phyloP scores from a whole-genome alignment of 2,329 filamentous ascomycete species.

The Leptodontidium sp. region DNA sequence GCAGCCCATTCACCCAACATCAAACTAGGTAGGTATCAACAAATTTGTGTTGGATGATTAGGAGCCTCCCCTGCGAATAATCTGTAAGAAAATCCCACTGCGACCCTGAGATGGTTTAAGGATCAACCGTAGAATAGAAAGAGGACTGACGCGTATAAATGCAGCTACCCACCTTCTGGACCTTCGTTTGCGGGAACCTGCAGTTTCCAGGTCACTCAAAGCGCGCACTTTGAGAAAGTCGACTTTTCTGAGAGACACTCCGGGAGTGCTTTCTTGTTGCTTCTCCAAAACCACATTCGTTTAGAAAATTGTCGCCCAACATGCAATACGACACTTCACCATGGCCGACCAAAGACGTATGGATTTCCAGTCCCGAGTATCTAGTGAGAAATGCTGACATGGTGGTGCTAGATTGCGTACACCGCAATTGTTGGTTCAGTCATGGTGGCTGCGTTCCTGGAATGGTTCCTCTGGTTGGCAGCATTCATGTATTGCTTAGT shows the following conservation, averaged over 20 bases:
- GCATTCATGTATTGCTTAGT: slow-evolving; percentile 90
- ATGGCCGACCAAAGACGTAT: slow-evolving; percentile 62
- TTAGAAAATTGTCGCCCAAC: slow-evolving; percentile 27
- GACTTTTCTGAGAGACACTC: slow-evolving; percentile 14
- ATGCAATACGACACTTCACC: slow-evolving; percentile 54
- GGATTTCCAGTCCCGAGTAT: slow-evolving; percentile 31
- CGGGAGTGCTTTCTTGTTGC: slow-evolving; percentile 18
- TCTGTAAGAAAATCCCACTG: slow-evolving; percentile 1
- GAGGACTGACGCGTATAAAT: slow-evolving; percentile 31
- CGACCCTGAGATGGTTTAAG: not conserved
- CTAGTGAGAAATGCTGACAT: slow-evolving; percentile 25
- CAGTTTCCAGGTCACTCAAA: slow-evolving; percentile 26
- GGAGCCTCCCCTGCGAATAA: not conserved
- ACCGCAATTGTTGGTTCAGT: slow-evolving; percentile 80
- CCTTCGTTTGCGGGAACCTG: slow-evolving; percentile 31
- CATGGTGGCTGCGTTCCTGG: slow-evolving; percentile 84
- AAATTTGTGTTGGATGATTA: slow-evolving; percentile 1
- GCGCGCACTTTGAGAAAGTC: slow-evolving; percentile 20
- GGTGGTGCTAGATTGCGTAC: slow-evolving; percentile 75
- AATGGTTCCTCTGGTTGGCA: slow-evolving; percentile 96
- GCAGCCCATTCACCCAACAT: slow-evolving; percentile 3
- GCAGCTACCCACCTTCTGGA: slow-evolving; percentile 35
- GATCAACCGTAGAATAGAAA: slow-evolving; percentile 12
- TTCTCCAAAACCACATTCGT: slow-evolving; percentile 4
- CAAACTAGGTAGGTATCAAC: slow-evolving; percentile 3